A percentile compares a stretch with the other conserved stretches of the same genome.
phyloP scores from a whole-genome alignment of 768 basidiomycete species.

The Trametes cingulata region DNA sequence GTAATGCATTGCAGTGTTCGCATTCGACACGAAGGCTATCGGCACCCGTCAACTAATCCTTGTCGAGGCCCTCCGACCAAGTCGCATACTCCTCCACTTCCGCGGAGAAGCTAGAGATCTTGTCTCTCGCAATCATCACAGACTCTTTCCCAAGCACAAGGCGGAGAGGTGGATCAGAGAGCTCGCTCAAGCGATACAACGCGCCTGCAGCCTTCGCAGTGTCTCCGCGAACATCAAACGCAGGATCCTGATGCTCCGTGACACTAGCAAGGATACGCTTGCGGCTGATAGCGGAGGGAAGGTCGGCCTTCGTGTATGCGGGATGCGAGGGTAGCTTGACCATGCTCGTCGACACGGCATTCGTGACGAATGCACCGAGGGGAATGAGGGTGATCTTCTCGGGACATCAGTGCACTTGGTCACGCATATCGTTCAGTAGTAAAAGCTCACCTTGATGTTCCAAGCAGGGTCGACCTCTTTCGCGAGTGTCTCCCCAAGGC shows the following conservation, averaged over 20 bases:
- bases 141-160: slow-evolving; percentile 14
- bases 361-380: slow-evolving; percentile 18
- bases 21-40: too few species aligned
- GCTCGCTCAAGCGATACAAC: slow-evolving; percentile 18
- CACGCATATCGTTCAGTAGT: too few species aligned
- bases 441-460: slow-evolving; percentile 42
- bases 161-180: slow-evolving; percentile 18
- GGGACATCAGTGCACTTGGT: too few species aligned
- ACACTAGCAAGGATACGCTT: not conserved
- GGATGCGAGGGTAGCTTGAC: slow-evolving; percentile 2
- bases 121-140: not conserved
- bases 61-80: slow-evolving; percentile 11
- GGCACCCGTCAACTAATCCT: not conserved
- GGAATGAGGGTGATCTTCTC: slow-evolving; percentile 19
- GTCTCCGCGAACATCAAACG: slow-evolving; percentile 13
- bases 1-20: too few species aligned
- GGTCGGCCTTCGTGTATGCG: slow-evolving; percentile 15
- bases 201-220: slow-evolving; percentile 17
- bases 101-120: not conserved
- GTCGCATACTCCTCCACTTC: slow-evolving; percentile 19
- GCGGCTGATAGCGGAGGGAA: not conserved
- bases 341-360: not conserved
- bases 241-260: not conserved
- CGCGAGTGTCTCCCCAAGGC: slow-evolving; percentile 39
- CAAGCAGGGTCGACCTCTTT: slow-evolving; percentile 46